These are phyloP conservation scores for Cystobasidium tubakii DNA, from an alignment of 768 basidiomycete species.

Conservation along the genomic window DNA sequence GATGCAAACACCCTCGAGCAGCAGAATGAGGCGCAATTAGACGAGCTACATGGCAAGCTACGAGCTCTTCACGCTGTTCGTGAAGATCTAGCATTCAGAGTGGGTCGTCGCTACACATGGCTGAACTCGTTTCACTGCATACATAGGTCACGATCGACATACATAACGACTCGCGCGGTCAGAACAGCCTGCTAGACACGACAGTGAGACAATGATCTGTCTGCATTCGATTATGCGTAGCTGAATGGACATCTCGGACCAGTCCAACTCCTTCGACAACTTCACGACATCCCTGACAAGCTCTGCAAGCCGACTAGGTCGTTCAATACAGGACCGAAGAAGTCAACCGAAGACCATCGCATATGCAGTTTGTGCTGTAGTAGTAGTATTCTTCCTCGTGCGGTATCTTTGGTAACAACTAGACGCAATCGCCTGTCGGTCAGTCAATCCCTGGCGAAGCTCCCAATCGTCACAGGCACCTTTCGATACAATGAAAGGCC, in stretches of 20 bases:
- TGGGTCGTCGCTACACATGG: too few species aligned
- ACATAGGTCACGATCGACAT: constrained; percentile 46
- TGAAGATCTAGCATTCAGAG: not conserved
- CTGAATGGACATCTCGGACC: not conserved
- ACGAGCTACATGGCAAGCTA: constrained; percentile 46
- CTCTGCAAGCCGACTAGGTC: constrained; percentile 14
- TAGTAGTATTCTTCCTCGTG: constrained; percentile 29
- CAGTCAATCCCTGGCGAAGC: too few species aligned
- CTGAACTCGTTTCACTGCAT: not conserved
- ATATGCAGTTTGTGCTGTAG: constrained; percentile 21
- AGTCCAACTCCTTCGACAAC: constrained; percentile 33
- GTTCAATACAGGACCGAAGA: not conserved
- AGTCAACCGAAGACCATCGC: not conserved
- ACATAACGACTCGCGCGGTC: constrained; percentile 43
- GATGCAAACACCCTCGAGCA: constrained; percentile 41
- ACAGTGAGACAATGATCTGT: constrained; percentile 43
- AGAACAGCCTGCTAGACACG: constrained; percentile 48
- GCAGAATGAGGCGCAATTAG: constrained; percentile 46
- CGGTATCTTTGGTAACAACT: constrained; percentile 31
- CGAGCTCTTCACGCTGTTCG: constrained; percentile 45
- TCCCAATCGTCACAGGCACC: too few species aligned
- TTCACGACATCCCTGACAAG: constrained; percentile 36
- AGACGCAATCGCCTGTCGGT: not conserved
- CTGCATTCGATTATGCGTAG: too few species aligned
- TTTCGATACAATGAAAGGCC: too few species aligned